Conservation (phyloP, 2,329 filamentous ascomycete species). For the Coniella vitis region DNA sequence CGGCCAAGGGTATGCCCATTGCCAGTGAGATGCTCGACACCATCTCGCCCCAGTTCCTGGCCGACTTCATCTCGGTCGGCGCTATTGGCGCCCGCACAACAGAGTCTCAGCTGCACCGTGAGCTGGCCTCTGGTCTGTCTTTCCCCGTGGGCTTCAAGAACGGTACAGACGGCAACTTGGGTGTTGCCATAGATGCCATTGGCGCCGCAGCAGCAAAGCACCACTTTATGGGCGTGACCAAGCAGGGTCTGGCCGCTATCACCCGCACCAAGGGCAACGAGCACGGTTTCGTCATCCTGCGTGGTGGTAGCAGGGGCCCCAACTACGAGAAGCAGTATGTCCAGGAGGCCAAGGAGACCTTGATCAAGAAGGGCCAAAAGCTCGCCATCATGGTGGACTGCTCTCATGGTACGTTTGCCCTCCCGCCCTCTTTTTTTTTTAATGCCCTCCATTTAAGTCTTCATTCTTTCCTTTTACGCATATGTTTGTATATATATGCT, state of each 20-base stretch:
- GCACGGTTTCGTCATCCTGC: conserved; percentile 93
- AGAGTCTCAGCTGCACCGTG: conserved; percentile 91
- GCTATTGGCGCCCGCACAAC: conserved; percentile 95
- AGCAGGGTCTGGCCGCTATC: conserved; percentile 92
- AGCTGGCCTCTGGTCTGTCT: conserved; percentile 87
- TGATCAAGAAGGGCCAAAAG: conserved; percentile 76
- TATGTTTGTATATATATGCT: no score
- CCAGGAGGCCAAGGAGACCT: conserved; percentile 66
- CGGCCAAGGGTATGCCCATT: conserved; percentile 81
- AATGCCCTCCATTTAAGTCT: no score
- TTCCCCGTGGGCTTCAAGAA: conserved; percentile 99
- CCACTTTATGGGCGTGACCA: conserved; percentile 98
- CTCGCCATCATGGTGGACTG: conserved; percentile 97
- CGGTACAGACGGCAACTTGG: conserved; percentile 86
- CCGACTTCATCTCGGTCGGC: conserved; percentile 90
- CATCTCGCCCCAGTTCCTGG: conserved; percentile 95
- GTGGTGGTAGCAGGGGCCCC: conserved; percentile 84
- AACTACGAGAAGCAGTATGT: conserved; percentile 90
- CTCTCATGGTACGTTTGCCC: conserved; percentile 73
- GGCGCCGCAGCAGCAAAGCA: conserved; percentile 79
- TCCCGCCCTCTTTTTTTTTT: no score
- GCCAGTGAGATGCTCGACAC: conserved; percentile 98
- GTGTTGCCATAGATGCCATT: conserved; percentile 92
- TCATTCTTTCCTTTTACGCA: no score
- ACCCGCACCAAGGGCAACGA: conserved; percentile 90